These are phyloP conservation scores for Metschnikowia drakensbergensis DNA, from an alignment of 805 yeast species.

Conservation along the genomic window DNA sequence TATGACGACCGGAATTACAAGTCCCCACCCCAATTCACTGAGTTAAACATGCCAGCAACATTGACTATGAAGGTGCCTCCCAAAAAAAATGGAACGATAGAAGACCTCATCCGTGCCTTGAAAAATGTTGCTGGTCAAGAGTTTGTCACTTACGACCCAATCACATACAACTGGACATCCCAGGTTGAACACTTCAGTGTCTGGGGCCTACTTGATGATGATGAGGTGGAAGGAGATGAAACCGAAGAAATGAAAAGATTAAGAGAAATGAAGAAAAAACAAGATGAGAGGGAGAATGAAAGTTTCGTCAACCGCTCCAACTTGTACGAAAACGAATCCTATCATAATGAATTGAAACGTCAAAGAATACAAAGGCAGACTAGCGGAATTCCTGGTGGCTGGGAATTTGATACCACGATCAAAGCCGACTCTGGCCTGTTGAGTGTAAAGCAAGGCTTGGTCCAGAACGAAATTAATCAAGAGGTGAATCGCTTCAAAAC, in stretches of 20 bases:
- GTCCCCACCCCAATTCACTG: slow-evolving; percentile 60
- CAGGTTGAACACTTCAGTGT: slow-evolving; percentile 87
- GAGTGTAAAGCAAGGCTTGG: slow-evolving; percentile 27
- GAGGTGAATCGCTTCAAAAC: slow-evolving; percentile 23
- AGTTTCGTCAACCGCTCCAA: slow-evolving; percentile 27
- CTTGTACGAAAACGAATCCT: slow-evolving; percentile 28
- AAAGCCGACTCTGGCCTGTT: slow-evolving; percentile 20
- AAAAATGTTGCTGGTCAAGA: slow-evolving; percentile 64
- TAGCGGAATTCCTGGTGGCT: slow-evolving; percentile 36
- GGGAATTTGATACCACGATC: slow-evolving; percentile 22
- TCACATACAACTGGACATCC: slow-evolving; percentile 72
- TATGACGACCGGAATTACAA: slow-evolving; percentile 46
- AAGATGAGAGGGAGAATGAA: slow-evolving; percentile 43
- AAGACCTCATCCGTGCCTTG: slow-evolving; percentile 46
- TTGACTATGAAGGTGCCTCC: slow-evolving; percentile 65
- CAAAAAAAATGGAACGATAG: slow-evolving; percentile 39
- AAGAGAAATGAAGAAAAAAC: slow-evolving; percentile 28
- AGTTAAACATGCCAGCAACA: slow-evolving; percentile 74
- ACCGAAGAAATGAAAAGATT: slow-evolving; percentile 29
- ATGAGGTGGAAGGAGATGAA: slow-evolving; percentile 47
- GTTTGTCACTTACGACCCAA: slow-evolving; percentile 75
- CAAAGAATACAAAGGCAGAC: slow-evolving; percentile 30
- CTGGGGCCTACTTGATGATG: slow-evolving; percentile 75
- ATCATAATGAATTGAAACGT: slow-evolving; percentile 32
- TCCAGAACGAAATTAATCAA: slow-evolving; percentile 28